These are phyloP conservation scores for Plicaturopsis crispa DNA, from an alignment of 768 basidiomycete species.

Conservation along the genomic window DNA sequence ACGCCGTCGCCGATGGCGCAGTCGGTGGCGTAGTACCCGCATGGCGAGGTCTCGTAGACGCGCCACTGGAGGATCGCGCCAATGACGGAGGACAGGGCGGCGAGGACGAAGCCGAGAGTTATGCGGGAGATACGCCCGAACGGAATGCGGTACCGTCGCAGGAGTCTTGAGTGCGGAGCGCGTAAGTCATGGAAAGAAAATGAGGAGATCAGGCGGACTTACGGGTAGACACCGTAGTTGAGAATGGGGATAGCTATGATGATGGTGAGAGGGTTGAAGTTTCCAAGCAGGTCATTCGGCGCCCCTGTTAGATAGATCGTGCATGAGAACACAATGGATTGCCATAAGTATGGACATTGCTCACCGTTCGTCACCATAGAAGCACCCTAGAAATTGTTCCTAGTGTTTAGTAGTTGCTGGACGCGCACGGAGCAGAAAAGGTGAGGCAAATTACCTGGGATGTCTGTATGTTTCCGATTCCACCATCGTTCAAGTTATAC, in stretches of 20 bases:
- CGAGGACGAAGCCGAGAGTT: slow-evolving; percentile 12
- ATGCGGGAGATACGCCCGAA: slow-evolving; percentile 22
- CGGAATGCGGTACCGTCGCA: slow-evolving; percentile 21
- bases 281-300: slow-evolving; percentile 22
- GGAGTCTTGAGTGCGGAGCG: no score
- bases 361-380: no score
- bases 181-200: no score
- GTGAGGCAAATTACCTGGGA: slow-evolving; percentile 20
- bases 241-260: slow-evolving; percentile 20
- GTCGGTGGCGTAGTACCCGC: slow-evolving; percentile 14
- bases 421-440: no score
- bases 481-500: slow-evolving; percentile 22
- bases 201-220: no score
- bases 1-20: slow-evolving; percentile 16
- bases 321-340: no score
- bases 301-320: no score
- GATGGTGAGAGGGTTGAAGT: slow-evolving; percentile 25
- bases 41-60: slow-evolving; percentile 17
- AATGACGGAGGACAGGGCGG: slow-evolving; percentile 12
- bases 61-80: slow-evolving; percentile 18
- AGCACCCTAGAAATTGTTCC: no score
- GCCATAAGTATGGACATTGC: no score
- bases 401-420: no score
- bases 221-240: slow-evolving; percentile 22
- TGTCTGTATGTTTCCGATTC: slow-evolving; percentile 18